Evolutionary conservation across 176 grass and related monocot species (phyloP).

Genomic region (Ampelocalamus luodianensis): DNA sequence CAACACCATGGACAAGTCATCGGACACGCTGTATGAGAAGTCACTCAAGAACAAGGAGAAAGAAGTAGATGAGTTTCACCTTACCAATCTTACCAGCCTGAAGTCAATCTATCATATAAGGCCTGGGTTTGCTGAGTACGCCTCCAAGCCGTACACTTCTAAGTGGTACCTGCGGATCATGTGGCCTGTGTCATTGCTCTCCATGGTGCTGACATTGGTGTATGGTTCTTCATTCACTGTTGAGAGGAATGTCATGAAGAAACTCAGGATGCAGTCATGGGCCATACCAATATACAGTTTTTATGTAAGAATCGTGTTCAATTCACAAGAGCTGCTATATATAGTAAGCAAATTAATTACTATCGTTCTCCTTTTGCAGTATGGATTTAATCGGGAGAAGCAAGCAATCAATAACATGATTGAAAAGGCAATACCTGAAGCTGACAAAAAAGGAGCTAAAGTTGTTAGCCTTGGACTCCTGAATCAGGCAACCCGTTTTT

Average conservation of each 20-base stretch:
- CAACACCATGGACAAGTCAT: no score
- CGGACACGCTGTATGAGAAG: no score
- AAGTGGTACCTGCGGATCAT: no score
- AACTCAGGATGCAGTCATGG: conserved; percentile 88
- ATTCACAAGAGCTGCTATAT: background rate
- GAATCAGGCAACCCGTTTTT: conserved; percentile 62
- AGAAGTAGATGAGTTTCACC: no score
- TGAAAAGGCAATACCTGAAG: conserved; percentile 81
- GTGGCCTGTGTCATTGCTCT: no score
- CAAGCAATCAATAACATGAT: conserved; percentile 73
- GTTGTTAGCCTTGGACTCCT: conserved; percentile 83
- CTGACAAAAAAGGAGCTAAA: conserved; percentile 72
- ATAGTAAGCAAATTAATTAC: background rate
- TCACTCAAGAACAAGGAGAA: no score
- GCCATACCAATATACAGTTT: conserved; percentile 86
- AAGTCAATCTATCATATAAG: no score
- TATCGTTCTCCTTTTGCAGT: conserved; percentile 55
- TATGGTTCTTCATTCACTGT: conserved; percentile 72
- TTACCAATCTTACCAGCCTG: no score
- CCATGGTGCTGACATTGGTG: conserved; percentile 62
- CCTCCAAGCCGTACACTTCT: no score
- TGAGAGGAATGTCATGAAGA: conserved; percentile 69
- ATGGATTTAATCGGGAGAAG: conserved; percentile 63
- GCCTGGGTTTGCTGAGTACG: no score
- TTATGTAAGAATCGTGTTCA: conserved; percentile 48